Evolutionary conservation across 2,329 filamentous ascomycete genomes (phyloP).

Genomic region (Trichoderma guizhouense): DNA sequence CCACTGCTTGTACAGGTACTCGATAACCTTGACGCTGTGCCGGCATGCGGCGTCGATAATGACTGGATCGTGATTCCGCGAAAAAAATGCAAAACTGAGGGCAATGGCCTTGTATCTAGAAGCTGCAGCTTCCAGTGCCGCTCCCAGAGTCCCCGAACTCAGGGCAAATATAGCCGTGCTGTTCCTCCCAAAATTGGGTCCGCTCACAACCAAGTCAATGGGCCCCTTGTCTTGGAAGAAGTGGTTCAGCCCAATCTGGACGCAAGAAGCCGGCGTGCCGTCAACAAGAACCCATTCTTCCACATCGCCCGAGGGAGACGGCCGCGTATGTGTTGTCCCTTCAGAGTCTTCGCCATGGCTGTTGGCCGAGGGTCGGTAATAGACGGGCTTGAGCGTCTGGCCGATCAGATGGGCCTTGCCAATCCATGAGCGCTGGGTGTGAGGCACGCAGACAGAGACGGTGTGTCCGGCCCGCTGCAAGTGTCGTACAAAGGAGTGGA

Average conservation of each 20-base stretch:
- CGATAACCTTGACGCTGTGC: slow-evolving; percentile 72
- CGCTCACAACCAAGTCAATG: slow-evolving; percentile 73
- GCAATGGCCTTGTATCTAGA: slow-evolving; percentile 72
- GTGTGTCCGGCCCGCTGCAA: slow-evolving; percentile 73
- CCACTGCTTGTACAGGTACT: slow-evolving; percentile 76
- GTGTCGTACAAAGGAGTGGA: slow-evolving; percentile 68
- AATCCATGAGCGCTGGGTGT: slow-evolving; percentile 95
- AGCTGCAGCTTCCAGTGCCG: slow-evolving; percentile 71
- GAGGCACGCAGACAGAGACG: slow-evolving; percentile 88
- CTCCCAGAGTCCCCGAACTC: slow-evolving; percentile 74
- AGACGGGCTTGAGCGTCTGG: slow-evolving; percentile 76
- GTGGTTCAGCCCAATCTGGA: slow-evolving; percentile 79
- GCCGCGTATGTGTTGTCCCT: slow-evolving; percentile 60
- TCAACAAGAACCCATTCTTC: slow-evolving; percentile 82
- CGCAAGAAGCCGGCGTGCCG: slow-evolving; percentile 76
- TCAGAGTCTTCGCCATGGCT: slow-evolving; percentile 47
- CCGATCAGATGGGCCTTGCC: slow-evolving; percentile 97
- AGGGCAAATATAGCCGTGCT: slow-evolving; percentile 76
- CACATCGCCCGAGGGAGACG: slow-evolving; percentile 52
- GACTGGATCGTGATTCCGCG: slow-evolving; percentile 74
- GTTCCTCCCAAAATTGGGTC: slow-evolving; percentile 81
- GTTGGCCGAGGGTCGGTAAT: slow-evolving; percentile 64
- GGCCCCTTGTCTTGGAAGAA: slow-evolving; percentile 70
- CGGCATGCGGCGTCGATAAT: slow-evolving; percentile 75
- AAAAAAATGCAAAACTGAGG: slow-evolving; percentile 86